Conservation (phyloP, 108 stramenopile species). For the Nitzschia sp. region DNA sequence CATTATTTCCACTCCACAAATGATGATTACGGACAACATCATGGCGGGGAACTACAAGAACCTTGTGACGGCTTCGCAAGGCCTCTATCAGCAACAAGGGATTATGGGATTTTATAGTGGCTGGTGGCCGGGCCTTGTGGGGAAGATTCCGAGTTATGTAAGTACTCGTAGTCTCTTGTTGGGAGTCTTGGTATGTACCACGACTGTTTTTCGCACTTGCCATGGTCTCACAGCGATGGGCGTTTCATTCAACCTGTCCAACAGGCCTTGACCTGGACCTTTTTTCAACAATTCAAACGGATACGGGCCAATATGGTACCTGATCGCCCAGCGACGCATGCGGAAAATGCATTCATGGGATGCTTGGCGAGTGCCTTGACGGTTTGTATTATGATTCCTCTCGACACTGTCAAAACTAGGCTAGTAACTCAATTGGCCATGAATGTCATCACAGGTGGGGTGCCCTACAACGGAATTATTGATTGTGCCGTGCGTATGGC, state of each 20-base stretch:
- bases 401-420: conserved; percentile 96
- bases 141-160: conserved; percentile 92
- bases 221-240: not conserved
- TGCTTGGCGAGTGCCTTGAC: conserved; percentile 89
- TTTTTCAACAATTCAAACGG: conserved; percentile 91
- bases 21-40: conserved; percentile 94
- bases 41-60: conserved; percentile 95
- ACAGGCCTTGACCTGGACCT: conserved; percentile 92
- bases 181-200: conserved; percentile 27
- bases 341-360: conserved; percentile 93
- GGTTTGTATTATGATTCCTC: conserved; percentile 96
- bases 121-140: conserved; percentile 95
- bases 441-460: conserved; percentile 44
- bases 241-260: not conserved
- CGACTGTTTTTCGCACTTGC: not conserved
- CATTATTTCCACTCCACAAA: conserved; percentile 89
- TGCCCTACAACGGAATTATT: conserved; percentile 87
- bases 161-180: conserved; percentile 66
- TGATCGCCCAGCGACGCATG: conserved; percentile 70
- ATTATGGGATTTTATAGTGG: conserved; percentile 91
- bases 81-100: conserved; percentile 64
- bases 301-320: conserved; percentile 41
- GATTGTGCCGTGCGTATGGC: conserved; percentile 87
- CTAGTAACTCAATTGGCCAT: conserved; percentile 77
- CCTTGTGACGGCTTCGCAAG: conserved; percentile 58